Conservation (phyloP, 352 stramenopile species). For the Peronospora farinosa region DNA sequence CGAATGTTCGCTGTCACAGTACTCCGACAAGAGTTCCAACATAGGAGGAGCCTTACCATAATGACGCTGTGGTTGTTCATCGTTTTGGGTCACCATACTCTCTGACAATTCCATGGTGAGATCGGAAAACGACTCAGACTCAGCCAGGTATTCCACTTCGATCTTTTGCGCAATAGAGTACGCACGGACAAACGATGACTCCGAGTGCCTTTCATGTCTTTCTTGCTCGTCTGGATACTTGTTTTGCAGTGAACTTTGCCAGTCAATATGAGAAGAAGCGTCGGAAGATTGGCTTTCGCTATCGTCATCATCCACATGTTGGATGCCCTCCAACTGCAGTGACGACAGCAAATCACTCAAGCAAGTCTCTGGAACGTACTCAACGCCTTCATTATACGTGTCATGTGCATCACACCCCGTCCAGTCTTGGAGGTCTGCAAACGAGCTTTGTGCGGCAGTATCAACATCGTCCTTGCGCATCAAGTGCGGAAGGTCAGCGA, state of each 20-base stretch:
- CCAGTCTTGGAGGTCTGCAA: conserved; percentile 41
- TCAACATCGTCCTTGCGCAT: conserved; percentile 55
- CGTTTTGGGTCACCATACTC: conserved; percentile 22
- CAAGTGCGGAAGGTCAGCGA: conserved; percentile 62
- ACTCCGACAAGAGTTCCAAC: conserved; percentile 60
- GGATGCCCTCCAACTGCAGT: conserved; percentile 22
- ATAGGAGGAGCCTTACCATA: conserved; percentile 41
- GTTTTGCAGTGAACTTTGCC: conserved; percentile 15
- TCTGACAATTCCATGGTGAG: conserved; percentile 23
- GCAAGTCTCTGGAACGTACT: conserved; percentile 19
- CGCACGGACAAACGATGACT: conserved; percentile 19
- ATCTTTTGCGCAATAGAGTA: conserved; percentile 18
- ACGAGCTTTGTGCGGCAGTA: conserved; percentile 24
- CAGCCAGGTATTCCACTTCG: conserved; percentile 8
- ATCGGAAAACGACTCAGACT: conserved; percentile 21
- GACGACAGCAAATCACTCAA: conserved; percentile 26
- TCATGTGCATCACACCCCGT: conserved; percentile 11
- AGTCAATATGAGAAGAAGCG: conserved; percentile 31
- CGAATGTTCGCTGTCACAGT: conserved; percentile 32
- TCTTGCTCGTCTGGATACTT: conserved; percentile 6
- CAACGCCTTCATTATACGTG: conserved; percentile 13
- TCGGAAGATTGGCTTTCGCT: conserved; percentile 33
- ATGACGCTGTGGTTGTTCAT: conserved; percentile 15
- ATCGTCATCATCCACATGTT: conserved; percentile 26
- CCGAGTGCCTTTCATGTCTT: conserved; percentile 9